Conservation (phyloP, 2,329 filamentous ascomycete genomes). For the Xylaria polymorpha region DNA sequence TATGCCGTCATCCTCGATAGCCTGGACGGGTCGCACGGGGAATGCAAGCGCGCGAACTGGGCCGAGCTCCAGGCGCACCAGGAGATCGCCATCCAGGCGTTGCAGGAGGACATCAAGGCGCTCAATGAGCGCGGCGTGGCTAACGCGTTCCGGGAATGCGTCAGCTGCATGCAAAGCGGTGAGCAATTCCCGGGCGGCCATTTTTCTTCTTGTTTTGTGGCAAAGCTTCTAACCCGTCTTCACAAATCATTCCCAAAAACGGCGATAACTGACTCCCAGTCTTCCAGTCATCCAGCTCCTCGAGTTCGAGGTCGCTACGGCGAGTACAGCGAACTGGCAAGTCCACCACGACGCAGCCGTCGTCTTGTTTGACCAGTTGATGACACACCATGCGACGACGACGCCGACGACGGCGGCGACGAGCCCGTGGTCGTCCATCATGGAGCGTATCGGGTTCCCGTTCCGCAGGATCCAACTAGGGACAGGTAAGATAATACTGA, state of each 20-base stretch:
- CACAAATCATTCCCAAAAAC: too few relatives aligned
- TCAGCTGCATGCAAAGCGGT: conserved; percentile 58
- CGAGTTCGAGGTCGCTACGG: conserved; percentile 62
- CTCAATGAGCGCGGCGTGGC: conserved; percentile 49
- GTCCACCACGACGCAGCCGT: conserved; percentile 63
- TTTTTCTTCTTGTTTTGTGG: too few relatives aligned
- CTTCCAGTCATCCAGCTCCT: conserved; percentile 61
- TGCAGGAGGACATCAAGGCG: conserved; percentile 56
- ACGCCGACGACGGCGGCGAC: conserved; percentile 5
- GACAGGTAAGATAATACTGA: conserved; percentile 54
- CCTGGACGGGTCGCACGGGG: conserved; percentile 49
- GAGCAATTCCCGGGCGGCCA: too few relatives aligned
- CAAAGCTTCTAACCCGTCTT: too few relatives aligned
- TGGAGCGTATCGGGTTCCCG: conserved; percentile 43
- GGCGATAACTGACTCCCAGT: too few relatives aligned
- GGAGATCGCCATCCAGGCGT: conserved; percentile 57
- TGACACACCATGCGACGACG: conserved; percentile 48
- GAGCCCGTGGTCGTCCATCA: conserved; percentile 52
- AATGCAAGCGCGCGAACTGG: conserved; percentile 52
- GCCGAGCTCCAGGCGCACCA: conserved; percentile 58
- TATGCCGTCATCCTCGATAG: conserved; percentile 59
- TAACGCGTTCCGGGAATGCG: conserved; percentile 50
- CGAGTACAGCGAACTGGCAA: conserved; percentile 61
- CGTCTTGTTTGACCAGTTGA: conserved; percentile 60
- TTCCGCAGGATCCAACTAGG: conserved; percentile 26